phyloP scores from a whole-genome alignment of 1,284 basidiomycete species.

The Ceratobasidium sp. region DNA sequence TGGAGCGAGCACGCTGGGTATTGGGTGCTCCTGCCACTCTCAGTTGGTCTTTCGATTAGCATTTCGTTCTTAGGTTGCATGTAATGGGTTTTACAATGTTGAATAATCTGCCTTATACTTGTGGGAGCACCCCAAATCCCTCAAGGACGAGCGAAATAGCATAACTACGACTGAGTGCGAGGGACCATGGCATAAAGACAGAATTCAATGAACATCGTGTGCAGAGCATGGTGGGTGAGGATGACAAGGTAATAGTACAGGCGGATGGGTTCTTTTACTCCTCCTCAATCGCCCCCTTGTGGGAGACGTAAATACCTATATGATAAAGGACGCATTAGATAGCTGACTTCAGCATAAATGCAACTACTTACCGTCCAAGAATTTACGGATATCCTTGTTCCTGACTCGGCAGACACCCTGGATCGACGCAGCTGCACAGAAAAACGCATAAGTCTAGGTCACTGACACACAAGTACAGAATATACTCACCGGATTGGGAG shows the following conservation, averaged over 20 bases:
- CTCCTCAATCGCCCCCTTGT: constrained; percentile 62
- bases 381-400: constrained; percentile 98
- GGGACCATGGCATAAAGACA: constrained; percentile 39
- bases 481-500: constrained; percentile 84
- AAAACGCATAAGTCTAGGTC: not conserved
- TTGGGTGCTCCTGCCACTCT: not conserved
- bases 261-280: constrained; percentile 29
- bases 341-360: not conserved
- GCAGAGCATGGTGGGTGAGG: constrained; percentile 36
- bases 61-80: constrained; percentile 12
- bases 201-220: constrained; percentile 39
- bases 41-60: not conserved
- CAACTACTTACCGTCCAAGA: constrained; percentile 59
- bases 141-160: constrained; percentile 9
- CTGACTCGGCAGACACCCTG: constrained; percentile 94
- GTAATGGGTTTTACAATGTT: not conserved
- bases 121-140: not conserved
- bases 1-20: not conserved
- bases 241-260: constrained; percentile 44
- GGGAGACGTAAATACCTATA: constrained; percentile 91
- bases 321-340: constrained; percentile 64
- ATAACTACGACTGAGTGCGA: constrained; percentile 35
- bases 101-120: constrained; percentile 15
- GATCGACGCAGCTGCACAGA: constrained; percentile 84
- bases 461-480: constrained; percentile 16